A percentile compares a stretch with the other conserved stretches of the same genome.
Conservation (phyloP, 1,284 basidiomycete genomes). For the Sutorius eximius region DNA sequence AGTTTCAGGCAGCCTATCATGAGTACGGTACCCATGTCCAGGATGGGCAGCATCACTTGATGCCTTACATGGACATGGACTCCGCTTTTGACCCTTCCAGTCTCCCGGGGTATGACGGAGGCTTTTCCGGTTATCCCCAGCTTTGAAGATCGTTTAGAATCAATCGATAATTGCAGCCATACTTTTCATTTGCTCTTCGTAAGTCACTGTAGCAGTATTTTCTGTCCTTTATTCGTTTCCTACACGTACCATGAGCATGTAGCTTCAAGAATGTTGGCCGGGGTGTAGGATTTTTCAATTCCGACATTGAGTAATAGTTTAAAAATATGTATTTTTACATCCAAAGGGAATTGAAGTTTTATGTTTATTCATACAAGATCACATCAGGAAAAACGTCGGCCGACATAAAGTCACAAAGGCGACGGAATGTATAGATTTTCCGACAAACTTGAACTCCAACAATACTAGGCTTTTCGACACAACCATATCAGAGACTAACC, state of each 20-base stretch:
- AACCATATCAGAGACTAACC: no score
- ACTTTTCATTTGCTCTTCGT: not conserved
- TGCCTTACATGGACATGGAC: not conserved
- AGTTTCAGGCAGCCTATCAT: not conserved
- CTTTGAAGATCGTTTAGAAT: not conserved
- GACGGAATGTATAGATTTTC: no score
- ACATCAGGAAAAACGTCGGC: no score
- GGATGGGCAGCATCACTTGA: conserved; percentile 5
- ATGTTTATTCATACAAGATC: not conserved
- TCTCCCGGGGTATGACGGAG: not conserved
- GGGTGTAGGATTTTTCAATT: not conserved
- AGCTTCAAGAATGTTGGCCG: no score
- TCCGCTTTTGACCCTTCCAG: not conserved
- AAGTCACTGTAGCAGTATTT: not conserved
- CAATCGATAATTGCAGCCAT: not conserved
- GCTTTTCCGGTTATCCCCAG: not conserved
- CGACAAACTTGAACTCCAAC: no score
- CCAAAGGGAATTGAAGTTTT: not conserved
- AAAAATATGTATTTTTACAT: not conserved
- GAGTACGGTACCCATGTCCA: not conserved
- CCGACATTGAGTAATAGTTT: not conserved
- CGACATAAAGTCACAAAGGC: no score
- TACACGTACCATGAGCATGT: not conserved
- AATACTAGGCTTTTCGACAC: no score
- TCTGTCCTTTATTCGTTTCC: not conserved